Evolutionary conservation across 2,329 filamentous ascomycete genomes (phyloP), one percentile per base, ranked within the genome.

Genomic region (Aspergillus chevalieri): DNA sequence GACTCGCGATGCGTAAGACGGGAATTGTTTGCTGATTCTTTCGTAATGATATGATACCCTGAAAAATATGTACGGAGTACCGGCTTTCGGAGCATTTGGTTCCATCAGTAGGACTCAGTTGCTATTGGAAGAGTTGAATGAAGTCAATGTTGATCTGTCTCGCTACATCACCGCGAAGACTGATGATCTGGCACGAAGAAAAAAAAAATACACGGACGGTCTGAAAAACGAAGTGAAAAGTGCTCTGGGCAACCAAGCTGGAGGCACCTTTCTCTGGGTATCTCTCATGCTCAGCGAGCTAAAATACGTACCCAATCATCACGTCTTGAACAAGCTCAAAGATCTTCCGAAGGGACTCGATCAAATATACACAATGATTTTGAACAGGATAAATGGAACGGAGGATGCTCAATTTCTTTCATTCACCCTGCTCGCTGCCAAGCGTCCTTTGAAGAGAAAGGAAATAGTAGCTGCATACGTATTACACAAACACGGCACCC

Each of bases 11-110:
- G 58, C 49, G 65, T 68, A n/a, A 55, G 65, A 30, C 53, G 58
- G 17, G 65, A 68, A 36, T 42, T 68, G 6, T 68, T 68, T 52
- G 48, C 61, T 6, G 64, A 68, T 47, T 63, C 60, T 39, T 68
- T 65, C 46, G 56, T 68, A 3, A 57, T 68, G 48, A 68, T 68
- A 41, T 63, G 44, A 57, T 36, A 36, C 9, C 26, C 26, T 28
- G 10, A 4, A 3, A 28, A 3, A 28, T 10, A 28, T 10, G 26
- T 22, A 22, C 21, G 24, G 4, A 28, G 26, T 28, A 28, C 6
- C 8, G 24, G 24, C 24, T 24, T 26, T 26, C 24, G 8, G 24
- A 26, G 7, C 7, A 2, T 26, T 26, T 8, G 24, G 2, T 26
- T 9, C 8, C 24, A 9, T 26, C 24, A 3, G 24, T 26, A 26